A percentile compares a stretch with the other conserved stretches of the same genome.
These are phyloP conservation scores for Eimeria necatrix DNA, from an alignment of 169 alveolate species.

Conservation along the genomic window DNA sequence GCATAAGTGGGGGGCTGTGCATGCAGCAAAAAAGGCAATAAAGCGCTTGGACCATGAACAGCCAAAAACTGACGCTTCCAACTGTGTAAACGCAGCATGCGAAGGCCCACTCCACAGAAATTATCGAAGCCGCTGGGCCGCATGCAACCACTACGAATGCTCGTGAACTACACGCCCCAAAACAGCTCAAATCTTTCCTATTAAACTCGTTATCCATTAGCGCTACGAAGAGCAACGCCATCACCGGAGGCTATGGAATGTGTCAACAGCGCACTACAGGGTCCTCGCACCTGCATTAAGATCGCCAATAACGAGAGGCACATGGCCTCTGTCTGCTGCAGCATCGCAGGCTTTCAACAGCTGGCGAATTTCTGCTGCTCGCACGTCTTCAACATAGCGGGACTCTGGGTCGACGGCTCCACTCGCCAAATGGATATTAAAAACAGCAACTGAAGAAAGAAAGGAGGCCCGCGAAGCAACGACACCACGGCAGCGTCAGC, in stretches of 20 bases:
- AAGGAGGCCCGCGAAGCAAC: neutral
- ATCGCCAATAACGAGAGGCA: slow-evolving; percentile 94
- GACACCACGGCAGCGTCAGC: too few relatives aligned
- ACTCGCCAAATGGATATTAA: slow-evolving; percentile 94
- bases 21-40: neutral
- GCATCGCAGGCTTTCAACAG: slow-evolving; percentile 89
- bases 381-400: slow-evolving; percentile 89
- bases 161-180: too few relatives aligned
- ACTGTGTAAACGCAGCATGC: too few relatives aligned
- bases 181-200: too few relatives aligned
- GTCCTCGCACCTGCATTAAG: slow-evolving; percentile 90
- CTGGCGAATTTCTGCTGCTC: slow-evolving; percentile 92
- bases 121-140: too few relatives aligned
- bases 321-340: slow-evolving; percentile 90
- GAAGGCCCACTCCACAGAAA: too few relatives aligned
- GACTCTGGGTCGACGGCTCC: slow-evolving; percentile 95
- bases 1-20: slow-evolving; percentile 89
- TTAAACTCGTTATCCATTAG: too few relatives aligned
- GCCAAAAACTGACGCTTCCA: neutral
- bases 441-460: slow-evolving; percentile 85
- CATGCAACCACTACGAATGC: too few relatives aligned
- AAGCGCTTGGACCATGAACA: neutral
- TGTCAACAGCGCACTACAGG: neutral
- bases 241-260: too few relatives aligned
- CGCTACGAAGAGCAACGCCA: too few relatives aligned